Base-by-base conservation (phyloP, 306 rosid genomes). In the Trichosanthes truncata region DNA sequence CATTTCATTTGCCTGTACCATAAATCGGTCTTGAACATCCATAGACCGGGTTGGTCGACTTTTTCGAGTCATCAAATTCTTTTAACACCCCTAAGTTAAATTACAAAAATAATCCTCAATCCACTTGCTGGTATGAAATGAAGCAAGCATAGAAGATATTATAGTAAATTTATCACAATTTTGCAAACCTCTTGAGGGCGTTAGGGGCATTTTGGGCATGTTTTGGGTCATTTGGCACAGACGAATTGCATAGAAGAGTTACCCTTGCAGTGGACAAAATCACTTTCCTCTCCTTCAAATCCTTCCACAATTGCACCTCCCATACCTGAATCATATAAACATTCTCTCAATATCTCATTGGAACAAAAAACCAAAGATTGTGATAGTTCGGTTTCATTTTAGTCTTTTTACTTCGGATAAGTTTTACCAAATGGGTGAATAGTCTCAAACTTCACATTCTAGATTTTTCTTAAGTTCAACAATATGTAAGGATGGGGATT, bases 301-400 rank as follows among this genome's bases (percentile, higher is more conserved):
- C n/a, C 86, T 94, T 94, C 91, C 87, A 85, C 52, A 94, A 67
- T 56, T 31, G 52, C 52, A 88, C 98, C 74, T 92, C 96, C 98
- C 97, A 94, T 72, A 94, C 98, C 88, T 87, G 78, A 61, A 41
- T 43, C 74, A 48, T 73, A 29, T 48, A 43, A 6, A 15, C 80
- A 80, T 23, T 48, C 6, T 25, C 10, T 40, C 61, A 20, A 31
- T 7, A 33, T 4, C 20, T 13, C 4, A n/a, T 21, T n/a, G n/a
- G n/a, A n/a, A n/a, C n/a, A 36, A 36, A 36, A 36, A 36, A 36
- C 2, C 0, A 36, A 36, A 36, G 6, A 36, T 36, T 4, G 40
- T 3, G 6, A 2, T 35, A 35, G 36, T 35, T 35, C 40, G 40
- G 40, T 36, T 36, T 51, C 56, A 15, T 12, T 51, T 51, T 51